Percentiles rank a stretch among this genome's conserved stretches.
Conservation (phyloP, 2,329 filamentous ascomycete genomes). For the Cytospora paraplurivora region DNA sequence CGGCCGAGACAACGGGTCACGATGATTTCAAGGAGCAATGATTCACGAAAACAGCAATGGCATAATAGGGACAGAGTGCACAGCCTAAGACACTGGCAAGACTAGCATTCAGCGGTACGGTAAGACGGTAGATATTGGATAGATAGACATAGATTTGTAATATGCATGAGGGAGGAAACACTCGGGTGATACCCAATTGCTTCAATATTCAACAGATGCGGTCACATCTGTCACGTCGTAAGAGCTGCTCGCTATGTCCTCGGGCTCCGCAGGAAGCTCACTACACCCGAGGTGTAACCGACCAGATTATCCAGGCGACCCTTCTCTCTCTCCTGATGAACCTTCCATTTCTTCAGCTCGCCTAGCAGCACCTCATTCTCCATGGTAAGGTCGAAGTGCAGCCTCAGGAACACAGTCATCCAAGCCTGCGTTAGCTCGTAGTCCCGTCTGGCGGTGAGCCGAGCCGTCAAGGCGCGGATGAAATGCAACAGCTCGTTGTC, state of each 20-base stretch:
- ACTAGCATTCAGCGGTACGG: not conserved
- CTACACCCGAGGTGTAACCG: slow-evolving; percentile 84
- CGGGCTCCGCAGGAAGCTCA: slow-evolving; percentile 74
- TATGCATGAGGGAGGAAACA: not conserved
- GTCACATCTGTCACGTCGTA: not conserved
- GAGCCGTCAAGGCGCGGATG: slow-evolving; percentile 74
- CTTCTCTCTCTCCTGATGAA: slow-evolving; percentile 71
- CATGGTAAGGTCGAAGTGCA: slow-evolving; percentile 67
- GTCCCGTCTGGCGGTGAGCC: slow-evolving; percentile 70
- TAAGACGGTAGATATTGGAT: not conserved
- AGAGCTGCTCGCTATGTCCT: slow-evolving; percentile 44
- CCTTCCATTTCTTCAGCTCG: slow-evolving; percentile 69
- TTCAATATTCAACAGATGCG: not conserved
- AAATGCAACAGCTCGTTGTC: slow-evolving; percentile 77
- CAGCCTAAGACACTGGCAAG: not conserved
- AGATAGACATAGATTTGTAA: not conserved
- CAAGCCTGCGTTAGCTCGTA: slow-evolving; percentile 95
- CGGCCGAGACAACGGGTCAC: not conserved
- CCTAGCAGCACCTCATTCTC: slow-evolving; percentile 55
- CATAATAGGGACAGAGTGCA: not conserved
- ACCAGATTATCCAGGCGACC: slow-evolving; percentile 73
- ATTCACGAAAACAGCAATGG: not conserved
- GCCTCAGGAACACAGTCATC: slow-evolving; percentile 90
- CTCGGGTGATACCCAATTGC: not conserved
- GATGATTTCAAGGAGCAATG: not conserved